A percentile compares a stretch with the other conserved stretches of the same genome.
These are phyloP conservation scores for Waltergamsia citrina DNA, from an alignment of 2,329 filamentous ascomycete species.

Conservation along the genomic window DNA sequence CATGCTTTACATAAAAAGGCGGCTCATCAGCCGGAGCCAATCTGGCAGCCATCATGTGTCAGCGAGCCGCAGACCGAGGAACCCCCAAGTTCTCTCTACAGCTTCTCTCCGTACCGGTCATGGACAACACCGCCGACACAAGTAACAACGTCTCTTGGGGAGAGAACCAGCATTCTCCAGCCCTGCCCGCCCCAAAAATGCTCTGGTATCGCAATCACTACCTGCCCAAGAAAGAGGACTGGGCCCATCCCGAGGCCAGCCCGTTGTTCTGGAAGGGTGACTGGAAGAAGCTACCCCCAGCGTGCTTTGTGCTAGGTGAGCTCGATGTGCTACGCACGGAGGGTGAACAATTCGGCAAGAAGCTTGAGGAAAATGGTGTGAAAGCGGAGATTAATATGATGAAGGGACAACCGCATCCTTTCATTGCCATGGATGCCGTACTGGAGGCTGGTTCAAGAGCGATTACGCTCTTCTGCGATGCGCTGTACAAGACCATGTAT, in stretches of 20 bases:
- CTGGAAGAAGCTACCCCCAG: constrained; percentile 38
- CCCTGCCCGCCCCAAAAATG: constrained; percentile 47
- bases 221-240: constrained; percentile 34
- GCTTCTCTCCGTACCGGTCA: constrained; percentile 47
- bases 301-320: constrained; percentile 41
- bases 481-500: constrained; percentile 5
- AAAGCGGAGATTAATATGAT: constrained; percentile 25
- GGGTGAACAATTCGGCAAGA: constrained; percentile 39
- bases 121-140: constrained; percentile 42
- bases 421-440: constrained; percentile 47
- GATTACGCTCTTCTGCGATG: constrained; percentile 31
- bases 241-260: constrained; percentile 41
- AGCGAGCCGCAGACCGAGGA: constrained; percentile 30
- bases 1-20: constrained; percentile 2
- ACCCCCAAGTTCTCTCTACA: constrained; percentile 25
- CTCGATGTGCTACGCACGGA: constrained; percentile 47
- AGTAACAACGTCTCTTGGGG: constrained; percentile 32
- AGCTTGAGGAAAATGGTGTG: constrained; percentile 34
- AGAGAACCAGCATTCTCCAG: constrained; percentile 39
- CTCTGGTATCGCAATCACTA: constrained; percentile 51
- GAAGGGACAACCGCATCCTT: constrained; percentile 31
- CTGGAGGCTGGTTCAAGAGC: constrained; percentile 40
- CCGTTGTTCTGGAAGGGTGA: constrained; percentile 40
- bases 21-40: constrained; percentile 38
- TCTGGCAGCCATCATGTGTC: constrained; percentile 41